phyloP scores from a whole-genome alignment of 1,284 basidiomycete genomes.

The Cutaneotrichosporon spelunceum region DNA sequence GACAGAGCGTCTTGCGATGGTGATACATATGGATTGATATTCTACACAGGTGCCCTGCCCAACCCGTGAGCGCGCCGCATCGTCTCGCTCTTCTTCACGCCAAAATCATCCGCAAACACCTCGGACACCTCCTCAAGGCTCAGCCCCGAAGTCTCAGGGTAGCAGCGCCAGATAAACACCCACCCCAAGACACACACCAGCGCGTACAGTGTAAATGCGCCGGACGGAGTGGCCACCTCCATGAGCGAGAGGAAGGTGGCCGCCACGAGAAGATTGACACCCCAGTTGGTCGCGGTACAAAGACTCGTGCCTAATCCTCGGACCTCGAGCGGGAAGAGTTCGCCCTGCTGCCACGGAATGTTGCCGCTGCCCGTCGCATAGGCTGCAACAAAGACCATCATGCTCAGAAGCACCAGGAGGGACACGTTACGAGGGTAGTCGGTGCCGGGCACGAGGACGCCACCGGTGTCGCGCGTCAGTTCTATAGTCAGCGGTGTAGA shows the following conservation, averaged over 20 bases:
- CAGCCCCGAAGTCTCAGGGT: constrained; percentile 65
- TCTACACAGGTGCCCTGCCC: background rate
- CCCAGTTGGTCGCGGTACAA: constrained; percentile 77
- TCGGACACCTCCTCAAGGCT: constrained; percentile 54
- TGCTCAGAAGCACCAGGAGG: constrained; percentile 66
- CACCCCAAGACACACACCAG: constrained; percentile 68
- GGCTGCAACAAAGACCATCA: constrained; percentile 77
- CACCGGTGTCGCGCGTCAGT: constrained; percentile 65
- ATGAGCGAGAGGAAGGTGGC: constrained; percentile 74
- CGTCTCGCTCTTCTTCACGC: constrained; percentile 49
- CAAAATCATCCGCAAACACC: constrained; percentile 54
- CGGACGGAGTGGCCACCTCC: constrained; percentile 68
- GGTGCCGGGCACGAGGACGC: constrained; percentile 63
- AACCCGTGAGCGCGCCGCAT: constrained; percentile 27
- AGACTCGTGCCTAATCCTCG: constrained; percentile 76
- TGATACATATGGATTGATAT: background rate
- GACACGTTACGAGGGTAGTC: constrained; percentile 65
- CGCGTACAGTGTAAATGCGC: constrained; percentile 76
- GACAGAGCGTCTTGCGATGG: too few species aligned
- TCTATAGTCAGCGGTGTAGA: constrained; percentile 51
- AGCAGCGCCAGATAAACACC: constrained; percentile 66
- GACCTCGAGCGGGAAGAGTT: constrained; percentile 74
- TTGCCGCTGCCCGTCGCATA: constrained; percentile 75
- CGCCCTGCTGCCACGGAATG: constrained; percentile 83
- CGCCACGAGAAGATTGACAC: constrained; percentile 68